phyloP scores from a whole-genome alignment of 2,329 filamentous ascomycete species.

The Keithomyces neogunnii region DNA sequence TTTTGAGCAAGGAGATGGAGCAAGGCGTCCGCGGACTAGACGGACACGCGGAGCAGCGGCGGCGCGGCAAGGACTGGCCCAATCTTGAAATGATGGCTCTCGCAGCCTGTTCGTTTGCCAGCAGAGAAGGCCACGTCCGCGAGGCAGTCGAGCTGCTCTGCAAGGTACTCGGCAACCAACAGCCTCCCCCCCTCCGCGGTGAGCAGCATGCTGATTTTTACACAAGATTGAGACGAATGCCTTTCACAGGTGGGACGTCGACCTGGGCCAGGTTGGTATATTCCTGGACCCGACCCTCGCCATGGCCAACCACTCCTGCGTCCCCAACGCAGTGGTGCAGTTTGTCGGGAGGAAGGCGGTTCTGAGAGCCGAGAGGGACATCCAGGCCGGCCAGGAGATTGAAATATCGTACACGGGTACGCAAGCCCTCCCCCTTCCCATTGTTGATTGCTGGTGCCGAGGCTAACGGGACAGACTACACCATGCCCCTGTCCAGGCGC shows the following conservation, averaged over 20 bases:
- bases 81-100: slow-evolving; percentile 42
- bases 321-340: slow-evolving; percentile 50
- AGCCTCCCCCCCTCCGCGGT: neutral
- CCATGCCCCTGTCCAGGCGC: slow-evolving; percentile 33
- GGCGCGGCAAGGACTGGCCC: slow-evolving; percentile 30
- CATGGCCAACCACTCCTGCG: slow-evolving; percentile 55
- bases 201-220: no score
- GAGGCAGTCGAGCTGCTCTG: slow-evolving; percentile 41
- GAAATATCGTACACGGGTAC: slow-evolving; percentile 54
- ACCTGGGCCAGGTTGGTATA: slow-evolving; percentile 43
- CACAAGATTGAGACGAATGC: slow-evolving; percentile 51
- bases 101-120: slow-evolving; percentile 32
- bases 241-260: slow-evolving; percentile 47
- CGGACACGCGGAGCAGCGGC: slow-evolving; percentile 30
- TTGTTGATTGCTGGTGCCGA: neutral
- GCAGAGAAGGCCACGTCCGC: slow-evolving; percentile 26
- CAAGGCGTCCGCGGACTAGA: slow-evolving; percentile 32
- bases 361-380: slow-evolving; percentile 40
- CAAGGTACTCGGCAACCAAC: slow-evolving; percentile 31
- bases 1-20: slow-evolving; percentile 30
- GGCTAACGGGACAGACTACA: slow-evolving; percentile 31
- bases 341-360: slow-evolving; percentile 44
- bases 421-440: slow-evolving; percentile 7
- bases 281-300: slow-evolving; percentile 48
- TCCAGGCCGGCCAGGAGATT: slow-evolving; percentile 46